Evolutionary conservation across 352 stramenopile genomes (phyloP), one percentile per base, ranked within the genome.

Genomic region (Pythium grandisporangium): DNA sequence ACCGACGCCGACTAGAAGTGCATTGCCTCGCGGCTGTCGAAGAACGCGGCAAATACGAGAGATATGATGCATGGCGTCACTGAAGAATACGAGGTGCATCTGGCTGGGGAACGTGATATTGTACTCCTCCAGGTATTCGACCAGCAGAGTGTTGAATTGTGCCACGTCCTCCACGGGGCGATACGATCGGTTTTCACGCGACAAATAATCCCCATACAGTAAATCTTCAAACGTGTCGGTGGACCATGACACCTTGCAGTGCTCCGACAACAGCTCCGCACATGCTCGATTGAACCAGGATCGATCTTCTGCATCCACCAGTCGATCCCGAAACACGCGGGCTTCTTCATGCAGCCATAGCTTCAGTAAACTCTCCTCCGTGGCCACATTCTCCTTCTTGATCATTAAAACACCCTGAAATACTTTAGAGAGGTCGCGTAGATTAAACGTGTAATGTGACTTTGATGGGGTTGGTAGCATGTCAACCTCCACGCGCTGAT

Each of bases 61-160:
- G 20, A 98, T 89, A 51, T 98, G 93, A 24, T 95, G 72, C 42
- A 98, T 93, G 0, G 93, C 93, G 49, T 98, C 93, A 25, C 78
- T 82, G 53, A 98, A 98, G 53, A 98, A 96, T 12, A 98, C 90
- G 22, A 97, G 58, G 51, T 97, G 76, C 88, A 97, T 97, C 29
- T 93, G 78, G 30, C 68, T 92, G 11, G 88, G 75, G 45, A 95
- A 96, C 19, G 79, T 95, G 44, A 97, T 81, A 53, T 97, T 97
- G 55, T 96, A 97, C 62, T 97, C 90, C 49, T 97, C 90, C 5
- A 97, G 45, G 45, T 95, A 95, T 46, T 96, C 83, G 32, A 73
- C 59, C 3, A 97, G 59, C n/a, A 96, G 52, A 2, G 56, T 62
- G 35, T 91, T 78, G 2, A 95, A 50, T n/a, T 68, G 67, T 10